phyloP scores from a whole-genome alignment of 2,329 filamentous ascomycete species.

The Colletotrichum sp. region DNA sequence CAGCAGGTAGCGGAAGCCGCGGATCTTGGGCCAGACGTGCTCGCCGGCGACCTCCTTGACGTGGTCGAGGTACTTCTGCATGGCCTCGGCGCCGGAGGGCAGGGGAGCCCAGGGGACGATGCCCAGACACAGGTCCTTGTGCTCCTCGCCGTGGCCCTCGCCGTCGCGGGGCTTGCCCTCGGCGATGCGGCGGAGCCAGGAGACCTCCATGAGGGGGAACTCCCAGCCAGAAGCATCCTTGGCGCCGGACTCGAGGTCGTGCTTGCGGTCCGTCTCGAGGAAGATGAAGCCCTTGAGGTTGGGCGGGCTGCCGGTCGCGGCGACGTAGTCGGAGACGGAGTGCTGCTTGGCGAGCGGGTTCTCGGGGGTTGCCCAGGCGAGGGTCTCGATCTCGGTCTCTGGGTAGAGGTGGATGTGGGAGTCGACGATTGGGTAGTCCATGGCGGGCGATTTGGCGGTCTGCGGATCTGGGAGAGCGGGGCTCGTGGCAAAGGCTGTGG shows the following conservation, averaged over 20 bases:
- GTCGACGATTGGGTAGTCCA: conserved; percentile 74
- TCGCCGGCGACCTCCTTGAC: conserved; percentile 68
- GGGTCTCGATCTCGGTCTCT: conserved; percentile 64
- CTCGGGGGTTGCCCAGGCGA: conserved; percentile 72
- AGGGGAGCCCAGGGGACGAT: conserved; percentile 89
- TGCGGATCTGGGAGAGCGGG: background rate
- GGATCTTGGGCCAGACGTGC: conserved; percentile 68
- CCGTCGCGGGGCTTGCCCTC: conserved; percentile 60
- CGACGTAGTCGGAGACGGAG: conserved; percentile 68
- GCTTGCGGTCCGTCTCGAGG: conserved; percentile 80
- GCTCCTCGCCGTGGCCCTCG: conserved; percentile 61
- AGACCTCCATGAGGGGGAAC: conserved; percentile 74
- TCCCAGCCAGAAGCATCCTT: conserved; percentile 64
- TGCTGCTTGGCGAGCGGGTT: conserved; percentile 67
- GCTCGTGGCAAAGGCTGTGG: background rate
- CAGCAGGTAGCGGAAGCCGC: conserved; percentile 82
- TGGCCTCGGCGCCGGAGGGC: conserved; percentile 61
- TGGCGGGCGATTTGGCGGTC: conserved; percentile 12
- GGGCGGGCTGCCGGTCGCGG: conserved; percentile 44
- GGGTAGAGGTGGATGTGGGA: conserved; percentile 93
- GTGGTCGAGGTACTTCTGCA: conserved; percentile 69
- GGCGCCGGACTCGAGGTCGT: conserved; percentile 55
- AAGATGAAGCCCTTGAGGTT: conserved; percentile 76
- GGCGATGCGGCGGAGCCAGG: conserved; percentile 70
- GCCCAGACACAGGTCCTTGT: conserved; percentile 65